phyloP scores from a whole-genome alignment of 1,284 basidiomycete genomes.

The Ceratobasidium sp. region DNA sequence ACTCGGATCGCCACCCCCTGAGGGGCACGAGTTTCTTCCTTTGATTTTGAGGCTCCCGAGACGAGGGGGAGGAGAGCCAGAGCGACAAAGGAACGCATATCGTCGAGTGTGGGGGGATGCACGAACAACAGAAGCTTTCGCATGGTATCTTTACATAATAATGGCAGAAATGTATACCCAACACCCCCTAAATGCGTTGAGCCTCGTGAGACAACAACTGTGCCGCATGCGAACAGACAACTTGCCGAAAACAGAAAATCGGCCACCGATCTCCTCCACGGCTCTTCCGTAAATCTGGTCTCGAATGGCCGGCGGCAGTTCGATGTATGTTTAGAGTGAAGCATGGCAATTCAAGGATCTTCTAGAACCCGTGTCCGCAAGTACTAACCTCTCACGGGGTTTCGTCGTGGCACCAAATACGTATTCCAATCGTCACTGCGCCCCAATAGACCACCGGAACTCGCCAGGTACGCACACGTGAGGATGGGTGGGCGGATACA shows the following conservation, averaged over 20 bases:
- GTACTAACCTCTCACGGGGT: slow-evolving; percentile 1
- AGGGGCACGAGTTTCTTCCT: slow-evolving; percentile 12
- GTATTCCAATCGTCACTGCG: not conserved
- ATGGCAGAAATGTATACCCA: not conserved
- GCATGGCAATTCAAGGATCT: not conserved
- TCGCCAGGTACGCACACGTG: slow-evolving; percentile 33
- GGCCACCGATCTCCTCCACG: not conserved
- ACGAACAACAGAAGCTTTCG: not conserved
- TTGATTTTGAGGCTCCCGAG: not conserved
- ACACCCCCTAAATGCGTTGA: not conserved
- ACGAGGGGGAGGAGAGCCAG: not conserved
- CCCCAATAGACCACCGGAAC: slow-evolving; percentile 26
- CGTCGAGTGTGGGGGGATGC: not conserved
- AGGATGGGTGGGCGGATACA: slow-evolving; percentile 1
- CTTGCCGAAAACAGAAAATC: slow-evolving; percentile 3
- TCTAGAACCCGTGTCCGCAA: not conserved
- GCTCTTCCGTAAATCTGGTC: not conserved
- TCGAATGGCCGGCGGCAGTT: not conserved
- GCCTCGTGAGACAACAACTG: not conserved
- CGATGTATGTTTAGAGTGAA: too few relatives aligned
- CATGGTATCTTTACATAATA: not conserved
- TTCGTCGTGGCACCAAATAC: not conserved
- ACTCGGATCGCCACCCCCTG: slow-evolving; percentile 22
- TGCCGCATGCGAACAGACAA: not conserved
- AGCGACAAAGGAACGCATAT: not conserved